Conservation (phyloP, 2,329 filamentous ascomycete species). For the Eutypella sp. region DNA sequence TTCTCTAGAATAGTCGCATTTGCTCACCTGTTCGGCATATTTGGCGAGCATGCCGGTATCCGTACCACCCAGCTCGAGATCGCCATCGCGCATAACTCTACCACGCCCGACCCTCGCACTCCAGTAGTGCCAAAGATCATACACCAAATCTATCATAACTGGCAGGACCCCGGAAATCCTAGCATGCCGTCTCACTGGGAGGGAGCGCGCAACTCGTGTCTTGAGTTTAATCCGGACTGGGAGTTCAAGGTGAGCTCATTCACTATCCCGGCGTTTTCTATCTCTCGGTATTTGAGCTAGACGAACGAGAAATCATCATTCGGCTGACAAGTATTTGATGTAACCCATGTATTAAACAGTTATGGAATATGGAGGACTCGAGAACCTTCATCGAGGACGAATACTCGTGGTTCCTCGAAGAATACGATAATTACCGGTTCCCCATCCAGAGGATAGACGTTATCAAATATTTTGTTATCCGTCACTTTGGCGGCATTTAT, state of each 20-base stretch:
- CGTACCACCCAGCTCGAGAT: neutral
- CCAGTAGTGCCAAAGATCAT: constrained; percentile 25
- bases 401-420: constrained; percentile 73
- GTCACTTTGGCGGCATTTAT: constrained; percentile 75
- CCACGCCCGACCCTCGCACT: neutral
- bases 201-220: constrained; percentile 19
- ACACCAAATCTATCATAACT: constrained; percentile 27
- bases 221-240: constrained; percentile 19
- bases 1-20: neutral
- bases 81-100: neutral
- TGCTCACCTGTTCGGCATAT: neutral
- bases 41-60: neutral
- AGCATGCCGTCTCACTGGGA: constrained; percentile 22
- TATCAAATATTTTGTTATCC: constrained; percentile 74
- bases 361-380: constrained; percentile 70
- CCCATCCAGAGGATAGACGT: constrained; percentile 74
- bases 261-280: too few relatives aligned
- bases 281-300: neutral
- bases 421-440: constrained; percentile 68
- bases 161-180: constrained; percentile 16
- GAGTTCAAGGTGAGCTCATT: constrained; percentile 25
- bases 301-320: neutral
- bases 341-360: constrained; percentile 34
- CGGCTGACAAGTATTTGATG: neutral
- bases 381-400: constrained; percentile 67